These are phyloP conservation scores for Lepidium africanum DNA, from an alignment of 345 rosid species.

Conservation along the genomic window DNA sequence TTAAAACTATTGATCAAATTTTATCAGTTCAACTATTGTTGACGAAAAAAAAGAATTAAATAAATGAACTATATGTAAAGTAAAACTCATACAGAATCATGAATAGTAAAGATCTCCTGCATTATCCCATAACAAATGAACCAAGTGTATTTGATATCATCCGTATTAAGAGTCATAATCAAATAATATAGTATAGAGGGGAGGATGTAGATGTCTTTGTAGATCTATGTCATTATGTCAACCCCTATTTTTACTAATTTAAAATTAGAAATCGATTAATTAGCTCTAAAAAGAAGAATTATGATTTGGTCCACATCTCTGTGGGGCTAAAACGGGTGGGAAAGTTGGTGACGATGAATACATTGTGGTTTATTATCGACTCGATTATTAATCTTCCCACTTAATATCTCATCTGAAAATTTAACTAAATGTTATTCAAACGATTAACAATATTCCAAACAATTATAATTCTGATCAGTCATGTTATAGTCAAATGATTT, in stretches of 20 bases:
- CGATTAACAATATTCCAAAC: not conserved
- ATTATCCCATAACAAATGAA: not conserved
- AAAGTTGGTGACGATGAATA: conserved; percentile 31
- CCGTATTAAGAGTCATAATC: not conserved
- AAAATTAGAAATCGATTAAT: conserved; percentile 13
- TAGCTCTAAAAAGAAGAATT: conserved; percentile 11
- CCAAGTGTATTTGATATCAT: not conserved
- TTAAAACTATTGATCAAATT: no score
- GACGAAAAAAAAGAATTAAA: not conserved
- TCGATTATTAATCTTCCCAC: conserved; percentile 10
- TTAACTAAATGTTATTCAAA: not conserved
- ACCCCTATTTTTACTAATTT: conserved; percentile 17
- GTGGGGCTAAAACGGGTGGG: conserved; percentile 23
- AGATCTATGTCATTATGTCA: conserved; percentile 31
- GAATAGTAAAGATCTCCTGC: not conserved
- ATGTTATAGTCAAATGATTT: no score
- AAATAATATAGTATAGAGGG: not conserved
- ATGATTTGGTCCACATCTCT: conserved; percentile 27
- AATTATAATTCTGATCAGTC: not conserved
- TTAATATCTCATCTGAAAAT: not conserved
- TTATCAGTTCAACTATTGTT: no score
- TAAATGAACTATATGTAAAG: not conserved
- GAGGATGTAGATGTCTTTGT: not conserved
- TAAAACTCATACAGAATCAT: not conserved
- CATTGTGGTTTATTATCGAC: conserved; percentile 14